These are phyloP conservation scores for Fusarium staphyleae DNA, from an alignment of 2,329 filamentous ascomycete species.

Conservation along the genomic window DNA sequence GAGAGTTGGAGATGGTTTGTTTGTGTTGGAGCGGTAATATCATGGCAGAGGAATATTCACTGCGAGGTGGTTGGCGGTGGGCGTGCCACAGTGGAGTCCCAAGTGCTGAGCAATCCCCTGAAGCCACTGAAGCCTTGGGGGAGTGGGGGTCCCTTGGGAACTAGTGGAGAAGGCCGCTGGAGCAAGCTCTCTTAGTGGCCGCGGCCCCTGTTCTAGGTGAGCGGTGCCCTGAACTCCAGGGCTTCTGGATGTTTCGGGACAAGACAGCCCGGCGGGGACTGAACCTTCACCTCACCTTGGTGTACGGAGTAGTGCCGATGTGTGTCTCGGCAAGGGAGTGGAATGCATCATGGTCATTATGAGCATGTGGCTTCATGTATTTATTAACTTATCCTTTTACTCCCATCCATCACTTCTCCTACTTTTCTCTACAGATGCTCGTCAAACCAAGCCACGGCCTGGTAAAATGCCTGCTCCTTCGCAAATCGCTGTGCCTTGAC, in stretches of 20 bases:
- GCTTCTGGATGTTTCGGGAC: constrained; percentile 4
- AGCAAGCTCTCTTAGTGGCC: constrained; percentile 28
- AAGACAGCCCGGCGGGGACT: constrained; percentile 21
- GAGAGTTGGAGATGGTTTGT: background rate
- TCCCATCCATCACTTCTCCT: background rate
- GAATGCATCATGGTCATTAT: background rate
- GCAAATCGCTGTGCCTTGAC: constrained; percentile 66
- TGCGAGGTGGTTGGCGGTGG: constrained; percentile 11
- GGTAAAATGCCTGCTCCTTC: constrained; percentile 80
- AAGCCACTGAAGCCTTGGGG: constrained; percentile 31
- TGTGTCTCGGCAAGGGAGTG: background rate
- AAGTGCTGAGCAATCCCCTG: background rate
- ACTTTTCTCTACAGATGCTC: constrained; percentile 47
- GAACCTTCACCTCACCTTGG: too few species aligned
- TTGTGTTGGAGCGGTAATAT: constrained; percentile 2
- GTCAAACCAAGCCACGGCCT: constrained; percentile 79
- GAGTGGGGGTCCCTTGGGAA: constrained; percentile 11
- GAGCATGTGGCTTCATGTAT: background rate
- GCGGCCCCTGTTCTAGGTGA: background rate
- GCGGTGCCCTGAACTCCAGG: constrained; percentile 1
- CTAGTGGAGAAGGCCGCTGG: background rate
- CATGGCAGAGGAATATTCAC: constrained; percentile 4
- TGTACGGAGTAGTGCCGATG: background rate
- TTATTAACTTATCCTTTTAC: too few species aligned
- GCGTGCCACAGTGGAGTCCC: constrained; percentile 30